Evolutionary conservation across 108 stramenopile species (phyloP), one percentile per base, ranked within the genome.

Genomic region (Nitzschia putrida): DNA sequence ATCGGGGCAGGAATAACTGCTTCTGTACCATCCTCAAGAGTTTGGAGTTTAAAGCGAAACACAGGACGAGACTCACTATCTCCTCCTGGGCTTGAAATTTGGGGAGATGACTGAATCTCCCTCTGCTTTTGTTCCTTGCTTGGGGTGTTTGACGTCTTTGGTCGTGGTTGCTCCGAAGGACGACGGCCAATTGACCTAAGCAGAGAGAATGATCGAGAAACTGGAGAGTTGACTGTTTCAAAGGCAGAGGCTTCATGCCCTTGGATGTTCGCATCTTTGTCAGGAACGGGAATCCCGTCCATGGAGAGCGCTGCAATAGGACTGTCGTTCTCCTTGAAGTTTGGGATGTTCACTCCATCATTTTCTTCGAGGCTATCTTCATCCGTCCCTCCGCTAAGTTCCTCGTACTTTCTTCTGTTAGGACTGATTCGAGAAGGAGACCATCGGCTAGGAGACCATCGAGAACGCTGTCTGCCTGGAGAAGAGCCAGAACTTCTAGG

Each of bases 41-140:
- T 44, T 5, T 63, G 61, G 16, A 63, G 44, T 45, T 63, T 63
- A 42, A 63, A 63, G 13, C 61, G 61, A 47, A 63, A 63, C 2
- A 63, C 40, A 0, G 42, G 61, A 21, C 3, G 47, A 18, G 47
- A 18, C 47, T 18, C 47, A 49, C 47, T 18, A 9, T 44, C 44
- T 34, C 4, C 4, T 6, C 14, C 14, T 16, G 47, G 47, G 14
- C n/a, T 49, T 4, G 47, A 18, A 49, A 16, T 49, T 18, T 49
- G 47, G 3, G 47, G 18, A 18, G 47, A 49, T 18, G 47, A 49
- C 47, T 49, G 47, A 6, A 16, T 49, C 18, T 18, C 47, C 14
- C 47, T 16, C 18, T 49, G 47, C 14, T 18, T 49, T 49, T 49
- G 47, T 18, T 49, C n/a, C 18, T 49, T 16, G 18, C 47, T 4